phyloP scores from a whole-genome alignment of 2,329 filamentous ascomycete species.

The Tolypocladium cylindrosporum region DNA sequence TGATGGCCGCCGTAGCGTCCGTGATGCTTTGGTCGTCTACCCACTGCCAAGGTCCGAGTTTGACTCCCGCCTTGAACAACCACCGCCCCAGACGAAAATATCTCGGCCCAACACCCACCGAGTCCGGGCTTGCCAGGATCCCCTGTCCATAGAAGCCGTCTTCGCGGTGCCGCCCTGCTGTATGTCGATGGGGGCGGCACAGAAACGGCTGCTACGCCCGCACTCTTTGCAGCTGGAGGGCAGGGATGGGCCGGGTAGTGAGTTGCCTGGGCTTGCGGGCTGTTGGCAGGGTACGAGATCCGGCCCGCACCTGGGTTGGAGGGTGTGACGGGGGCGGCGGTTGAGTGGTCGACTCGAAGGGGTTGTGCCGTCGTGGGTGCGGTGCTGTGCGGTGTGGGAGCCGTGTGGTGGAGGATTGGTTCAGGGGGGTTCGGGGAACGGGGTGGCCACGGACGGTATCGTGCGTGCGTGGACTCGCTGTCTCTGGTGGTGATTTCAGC shows the following conservation, averaged over 20 bases:
- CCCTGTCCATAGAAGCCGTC: not conserved
- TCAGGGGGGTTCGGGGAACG: not conserved
- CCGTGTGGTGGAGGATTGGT: too few relatives aligned
- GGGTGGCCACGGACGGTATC: not conserved
- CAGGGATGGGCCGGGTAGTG: not conserved
- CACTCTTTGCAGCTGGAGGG: not conserved
- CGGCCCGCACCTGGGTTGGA: not conserved
- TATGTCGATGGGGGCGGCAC: not conserved
- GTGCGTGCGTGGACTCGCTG: not conserved
- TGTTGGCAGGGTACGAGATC: not conserved
- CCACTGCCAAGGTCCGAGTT: not conserved
- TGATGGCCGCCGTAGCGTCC: not conserved
- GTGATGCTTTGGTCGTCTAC: not conserved
- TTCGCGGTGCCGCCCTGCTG: not conserved
- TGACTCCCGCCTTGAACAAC: too few relatives aligned
- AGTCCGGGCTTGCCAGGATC: not conserved
- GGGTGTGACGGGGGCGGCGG: not conserved
- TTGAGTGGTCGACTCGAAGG: not conserved
- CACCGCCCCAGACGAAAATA: not conserved
- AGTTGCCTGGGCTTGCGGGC: not conserved
- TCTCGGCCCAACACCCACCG: not conserved
- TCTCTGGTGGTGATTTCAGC: not conserved
- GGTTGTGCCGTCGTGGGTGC: not conserved
- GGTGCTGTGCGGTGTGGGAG: not conserved
- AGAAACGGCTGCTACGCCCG: not conserved